These are phyloP conservation scores for Marchantia paleacea DNA, from an alignment of 225 moss, liverwort and hornwort species.

Conservation along the genomic window DNA sequence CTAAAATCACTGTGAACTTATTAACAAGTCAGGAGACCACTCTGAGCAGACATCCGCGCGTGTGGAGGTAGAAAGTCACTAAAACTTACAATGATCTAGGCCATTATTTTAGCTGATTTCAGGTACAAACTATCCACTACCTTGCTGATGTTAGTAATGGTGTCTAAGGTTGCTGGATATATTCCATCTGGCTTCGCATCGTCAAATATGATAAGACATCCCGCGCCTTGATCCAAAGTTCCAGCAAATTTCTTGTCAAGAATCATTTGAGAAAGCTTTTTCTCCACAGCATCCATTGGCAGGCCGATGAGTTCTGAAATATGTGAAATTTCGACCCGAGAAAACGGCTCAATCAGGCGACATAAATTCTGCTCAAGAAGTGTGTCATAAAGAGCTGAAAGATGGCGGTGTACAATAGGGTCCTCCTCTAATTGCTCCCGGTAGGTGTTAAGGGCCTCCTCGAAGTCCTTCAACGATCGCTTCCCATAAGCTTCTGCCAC, in stretches of 20 bases:
- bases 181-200: conserved; percentile 89
- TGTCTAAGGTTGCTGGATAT: conserved; percentile 89
- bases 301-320: conserved; percentile 93
- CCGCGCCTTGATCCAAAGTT: conserved; percentile 95
- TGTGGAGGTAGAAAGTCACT: conserved; percentile 20
- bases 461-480: conserved; percentile 84
- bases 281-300: conserved; percentile 85
- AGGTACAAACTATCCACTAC: conserved; percentile 93
- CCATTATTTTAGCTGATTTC: conserved; percentile 68
- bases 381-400: conserved; percentile 93
- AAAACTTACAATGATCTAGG: conserved; percentile 29
- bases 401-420: conserved; percentile 91
- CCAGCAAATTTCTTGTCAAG: conserved; percentile 95
- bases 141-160: conserved; percentile 86
- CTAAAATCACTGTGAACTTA: conserved; percentile 17
- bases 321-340: conserved; percentile 89
- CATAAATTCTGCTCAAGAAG: conserved; percentile 91
- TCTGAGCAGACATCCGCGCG: conserved; percentile 13
- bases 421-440: conserved; percentile 88
- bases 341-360: conserved; percentile 88
- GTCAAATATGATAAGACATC: conserved; percentile 93
- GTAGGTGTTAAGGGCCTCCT: conserved; percentile 79
- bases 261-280: conserved; percentile 94
- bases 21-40: conserved; percentile 25
- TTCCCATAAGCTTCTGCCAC: conserved; percentile 91